A percentile compares a stretch with the other conserved stretches of the same genome.
Evolutionary conservation across 2,329 filamentous ascomycete genomes (phyloP).

Genomic region (Pseudogymnoascus pannorum): DNA sequence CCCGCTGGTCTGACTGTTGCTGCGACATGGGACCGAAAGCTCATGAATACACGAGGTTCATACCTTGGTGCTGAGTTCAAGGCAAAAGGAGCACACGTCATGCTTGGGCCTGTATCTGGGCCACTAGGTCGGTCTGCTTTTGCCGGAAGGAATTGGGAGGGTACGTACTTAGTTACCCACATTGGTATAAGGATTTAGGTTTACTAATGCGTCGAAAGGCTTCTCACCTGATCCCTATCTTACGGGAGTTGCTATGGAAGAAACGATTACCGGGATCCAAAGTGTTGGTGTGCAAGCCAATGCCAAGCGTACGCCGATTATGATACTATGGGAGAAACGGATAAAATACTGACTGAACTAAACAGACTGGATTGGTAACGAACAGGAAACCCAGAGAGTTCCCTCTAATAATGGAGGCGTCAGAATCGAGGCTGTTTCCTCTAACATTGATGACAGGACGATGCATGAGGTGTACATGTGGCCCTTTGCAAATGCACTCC

Average conservation of each 20-base stretch:
- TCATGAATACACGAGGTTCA: conserved; percentile 46
- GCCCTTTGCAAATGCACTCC: conserved; percentile 69
- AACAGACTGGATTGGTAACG: conserved; percentile 40
- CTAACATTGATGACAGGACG: conserved; percentile 64
- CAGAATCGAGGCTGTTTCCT: conserved; percentile 45
- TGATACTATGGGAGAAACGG: too few relatives aligned
- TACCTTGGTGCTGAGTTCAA: conserved; percentile 55
- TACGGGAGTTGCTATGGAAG: conserved; percentile 26
- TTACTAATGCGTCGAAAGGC: background rate
- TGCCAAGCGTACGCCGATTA: conserved; percentile 23
- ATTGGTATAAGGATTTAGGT: background rate
- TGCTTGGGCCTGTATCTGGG: conserved; percentile 45
- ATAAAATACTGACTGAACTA: conserved; percentile 6
- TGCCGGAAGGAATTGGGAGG: conserved; percentile 37
- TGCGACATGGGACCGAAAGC: conserved; percentile 59
- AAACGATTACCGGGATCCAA: conserved; percentile 30
- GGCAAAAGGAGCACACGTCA: conserved; percentile 69
- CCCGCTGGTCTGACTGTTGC: conserved; percentile 63
- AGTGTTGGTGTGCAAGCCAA: conserved; percentile 30
- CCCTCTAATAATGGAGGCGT: conserved; percentile 16
- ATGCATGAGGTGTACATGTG: conserved; percentile 71
- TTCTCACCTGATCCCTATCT: conserved; percentile 30
- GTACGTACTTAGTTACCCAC: background rate
- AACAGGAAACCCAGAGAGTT: conserved; percentile 43
- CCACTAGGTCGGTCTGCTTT: conserved; percentile 41